These are phyloP conservation scores for Sphagnum magellanicum DNA, from an alignment of 228 moss, liverwort and hornwort genomes.

Conservation along the genomic window DNA sequence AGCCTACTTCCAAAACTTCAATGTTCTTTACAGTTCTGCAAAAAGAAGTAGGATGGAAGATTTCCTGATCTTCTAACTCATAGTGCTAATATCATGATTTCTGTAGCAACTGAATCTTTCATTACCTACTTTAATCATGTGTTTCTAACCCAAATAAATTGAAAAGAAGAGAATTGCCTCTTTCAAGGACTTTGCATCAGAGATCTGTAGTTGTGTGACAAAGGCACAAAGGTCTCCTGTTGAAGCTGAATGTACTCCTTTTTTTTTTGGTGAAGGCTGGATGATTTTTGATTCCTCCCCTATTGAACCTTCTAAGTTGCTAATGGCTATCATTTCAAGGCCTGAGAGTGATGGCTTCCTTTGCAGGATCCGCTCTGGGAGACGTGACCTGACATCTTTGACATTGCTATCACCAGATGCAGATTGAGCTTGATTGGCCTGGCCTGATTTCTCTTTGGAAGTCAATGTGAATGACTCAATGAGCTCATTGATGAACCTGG, in stretches of 20 bases:
- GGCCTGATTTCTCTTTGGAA: slow-evolving; percentile 25
- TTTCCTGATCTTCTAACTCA: too few species aligned
- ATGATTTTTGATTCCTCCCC: slow-evolving; percentile 9
- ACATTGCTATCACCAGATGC: neutral
- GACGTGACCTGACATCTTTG: slow-evolving; percentile 17
- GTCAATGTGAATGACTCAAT: slow-evolving; percentile 56
- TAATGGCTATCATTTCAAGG: slow-evolving; percentile 39
- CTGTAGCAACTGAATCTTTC: too few species aligned
- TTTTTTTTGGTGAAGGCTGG: slow-evolving; percentile 13
- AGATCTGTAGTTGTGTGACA: slow-evolving; percentile 13
- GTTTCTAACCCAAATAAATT: neutral
- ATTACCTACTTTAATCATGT: too few species aligned
- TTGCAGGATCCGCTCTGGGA: slow-evolving; percentile 37
- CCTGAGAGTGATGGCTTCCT: slow-evolving; percentile 38
- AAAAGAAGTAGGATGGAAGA: too few species aligned
- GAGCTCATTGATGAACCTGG: slow-evolving; percentile 69
- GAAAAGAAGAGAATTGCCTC: slow-evolving; percentile 19
- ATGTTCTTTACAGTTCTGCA: too few species aligned
- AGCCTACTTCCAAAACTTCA: too few species aligned
- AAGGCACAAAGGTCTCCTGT: slow-evolving; percentile 12
- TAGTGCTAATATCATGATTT: too few species aligned
- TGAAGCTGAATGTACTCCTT: slow-evolving; percentile 5
- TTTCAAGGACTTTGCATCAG: slow-evolving; percentile 19
- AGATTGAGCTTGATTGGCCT: slow-evolving; percentile 19
- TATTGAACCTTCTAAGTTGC: slow-evolving; percentile 17